These are phyloP conservation scores for Prunus salicina DNA, from an alignment of 306 rosid genomes.

Conservation along the genomic window DNA sequence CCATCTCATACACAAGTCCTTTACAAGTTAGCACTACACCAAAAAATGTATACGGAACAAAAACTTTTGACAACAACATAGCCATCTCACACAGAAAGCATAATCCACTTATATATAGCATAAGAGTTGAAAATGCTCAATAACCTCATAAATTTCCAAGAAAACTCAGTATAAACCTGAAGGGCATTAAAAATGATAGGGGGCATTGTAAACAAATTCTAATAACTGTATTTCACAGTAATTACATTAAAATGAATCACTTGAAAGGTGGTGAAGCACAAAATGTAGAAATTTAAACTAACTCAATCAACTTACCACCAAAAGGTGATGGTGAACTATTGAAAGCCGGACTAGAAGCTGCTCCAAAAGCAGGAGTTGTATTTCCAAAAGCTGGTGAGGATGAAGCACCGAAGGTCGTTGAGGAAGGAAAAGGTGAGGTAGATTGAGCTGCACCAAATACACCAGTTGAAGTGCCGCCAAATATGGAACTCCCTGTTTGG, in stretches of 20 bases:
- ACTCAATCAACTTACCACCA: constrained; percentile 43
- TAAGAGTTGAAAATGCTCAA: no score
- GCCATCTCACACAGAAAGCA: background rate
- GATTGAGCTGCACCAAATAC: constrained; percentile 82
- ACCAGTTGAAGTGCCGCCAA: constrained; percentile 91
- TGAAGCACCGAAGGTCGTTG: constrained; percentile 57
- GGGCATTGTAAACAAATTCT: background rate
- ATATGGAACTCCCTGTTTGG: constrained; percentile 58
- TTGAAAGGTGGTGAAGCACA: background rate
- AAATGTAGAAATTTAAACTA: background rate
- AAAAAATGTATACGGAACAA: background rate
- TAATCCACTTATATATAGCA: background rate
- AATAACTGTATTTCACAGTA: background rate
- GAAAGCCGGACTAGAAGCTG: constrained; percentile 71
- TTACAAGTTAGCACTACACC: background rate
- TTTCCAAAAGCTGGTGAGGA: constrained; percentile 77
- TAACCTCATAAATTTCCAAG: background rate
- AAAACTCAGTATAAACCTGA: background rate
- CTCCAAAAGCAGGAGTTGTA: constrained; percentile 65
- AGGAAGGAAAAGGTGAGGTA: constrained; percentile 69
- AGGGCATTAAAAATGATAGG: background rate
- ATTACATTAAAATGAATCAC: background rate
- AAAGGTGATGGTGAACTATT: constrained; percentile 57
- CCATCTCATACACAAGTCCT: no score
- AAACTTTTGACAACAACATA: background rate